Conservation (phyloP, 2,329 filamentous ascomycete species). For the Cytospora piceae region DNA sequence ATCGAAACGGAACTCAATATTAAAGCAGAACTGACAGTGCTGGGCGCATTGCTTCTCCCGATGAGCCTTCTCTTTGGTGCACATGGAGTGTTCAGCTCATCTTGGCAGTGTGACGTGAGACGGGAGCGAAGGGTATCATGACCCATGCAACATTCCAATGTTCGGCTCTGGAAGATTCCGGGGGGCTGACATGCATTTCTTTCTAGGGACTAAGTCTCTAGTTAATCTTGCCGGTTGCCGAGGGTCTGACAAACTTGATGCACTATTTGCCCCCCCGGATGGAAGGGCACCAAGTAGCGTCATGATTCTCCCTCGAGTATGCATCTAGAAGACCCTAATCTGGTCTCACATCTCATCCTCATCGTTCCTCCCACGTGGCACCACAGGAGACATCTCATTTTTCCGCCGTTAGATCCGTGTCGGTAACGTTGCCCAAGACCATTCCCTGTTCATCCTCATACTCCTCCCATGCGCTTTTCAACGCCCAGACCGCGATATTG, state of each 20-base stretch:
- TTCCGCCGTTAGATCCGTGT: neutral
- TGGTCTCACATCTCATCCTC: neutral
- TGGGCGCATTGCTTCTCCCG: neutral
- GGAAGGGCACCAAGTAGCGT: neutral
- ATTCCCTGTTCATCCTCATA: slow-evolving; percentile 35
- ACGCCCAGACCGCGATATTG: slow-evolving; percentile 42
- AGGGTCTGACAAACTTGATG: neutral
- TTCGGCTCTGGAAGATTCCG: slow-evolving; percentile 1
- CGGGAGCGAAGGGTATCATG: neutral
- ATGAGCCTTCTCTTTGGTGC: neutral
- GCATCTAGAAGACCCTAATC: neutral
- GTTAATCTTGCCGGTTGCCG: neutral
- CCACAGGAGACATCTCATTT: slow-evolving; percentile 30
- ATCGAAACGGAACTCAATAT: neutral
- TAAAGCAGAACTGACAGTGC: neutral
- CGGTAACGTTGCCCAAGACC: slow-evolving; percentile 36
- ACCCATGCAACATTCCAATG: neutral
- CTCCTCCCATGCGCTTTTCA: slow-evolving; percentile 44
- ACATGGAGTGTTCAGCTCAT: slow-evolving; percentile 13
- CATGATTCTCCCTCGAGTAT: neutral
- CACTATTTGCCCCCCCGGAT: neutral
- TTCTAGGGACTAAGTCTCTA: neutral
- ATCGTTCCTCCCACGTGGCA: neutral
- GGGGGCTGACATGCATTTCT: neutral
- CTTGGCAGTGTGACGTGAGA: slow-evolving; percentile 10